Conservation (phyloP, 148 eudicot genomes). For the Rhododendron mucronatum region DNA sequence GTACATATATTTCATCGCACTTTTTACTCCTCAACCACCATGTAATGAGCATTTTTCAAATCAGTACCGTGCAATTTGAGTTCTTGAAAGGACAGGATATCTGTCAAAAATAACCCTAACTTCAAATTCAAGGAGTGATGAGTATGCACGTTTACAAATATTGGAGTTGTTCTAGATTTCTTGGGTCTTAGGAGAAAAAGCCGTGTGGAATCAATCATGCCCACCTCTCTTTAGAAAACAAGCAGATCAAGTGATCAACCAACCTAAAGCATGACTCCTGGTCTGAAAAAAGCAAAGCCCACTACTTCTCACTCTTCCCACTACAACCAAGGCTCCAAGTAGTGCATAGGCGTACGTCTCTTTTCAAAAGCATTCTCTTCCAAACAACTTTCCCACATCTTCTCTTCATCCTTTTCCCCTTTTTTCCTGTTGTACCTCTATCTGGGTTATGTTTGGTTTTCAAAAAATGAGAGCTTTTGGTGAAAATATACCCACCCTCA, state of each 20-base stretch:
- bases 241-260: constrained; percentile 8
- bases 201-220: constrained; percentile 1
- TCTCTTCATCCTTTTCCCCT: not conserved
- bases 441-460: not conserved
- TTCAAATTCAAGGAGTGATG: not conserved
- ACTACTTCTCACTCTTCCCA: constrained; percentile 28
- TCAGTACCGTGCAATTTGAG: not conserved
- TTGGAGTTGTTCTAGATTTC: not conserved
- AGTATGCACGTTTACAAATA: not conserved
- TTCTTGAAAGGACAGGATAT: not conserved
- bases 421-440: not conserved
- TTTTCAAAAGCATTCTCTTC: not conserved
- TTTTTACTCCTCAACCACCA: not conserved
- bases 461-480: constrained; percentile 26
- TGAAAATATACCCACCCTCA: constrained; percentile 20
- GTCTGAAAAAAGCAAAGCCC: constrained; percentile 11
- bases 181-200: not conserved
- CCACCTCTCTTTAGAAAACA: not conserved
- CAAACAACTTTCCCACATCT: not conserved
- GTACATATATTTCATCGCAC: not conserved
- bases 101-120: not conserved
- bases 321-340: not conserved
- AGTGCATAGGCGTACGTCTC: not conserved
- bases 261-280: constrained; percentile 13
- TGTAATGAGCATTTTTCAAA: not conserved